phyloP scores from a whole-genome alignment of 1,139 yeast genomes.

The Petasospora rhodanensis region DNA sequence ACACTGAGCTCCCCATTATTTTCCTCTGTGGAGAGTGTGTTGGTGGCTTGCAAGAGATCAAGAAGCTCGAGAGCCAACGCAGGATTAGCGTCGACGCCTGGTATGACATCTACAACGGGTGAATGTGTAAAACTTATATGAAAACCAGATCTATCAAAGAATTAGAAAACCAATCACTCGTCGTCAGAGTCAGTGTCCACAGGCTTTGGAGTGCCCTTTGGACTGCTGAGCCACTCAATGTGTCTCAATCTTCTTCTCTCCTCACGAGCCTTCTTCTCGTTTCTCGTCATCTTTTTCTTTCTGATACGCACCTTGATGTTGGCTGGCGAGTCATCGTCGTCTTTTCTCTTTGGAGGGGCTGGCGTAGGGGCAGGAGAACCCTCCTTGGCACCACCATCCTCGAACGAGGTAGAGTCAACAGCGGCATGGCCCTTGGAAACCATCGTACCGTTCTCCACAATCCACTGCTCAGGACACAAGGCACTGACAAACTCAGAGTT shows the following conservation, averaged over 20 bases:
- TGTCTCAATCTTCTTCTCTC: constrained; percentile 94
- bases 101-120: too few species aligned
- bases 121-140: too few species aligned
- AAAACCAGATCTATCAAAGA: background rate
- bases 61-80: too few species aligned
- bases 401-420: constrained; percentile 75
- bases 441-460: constrained; percentile 87
- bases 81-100: too few species aligned
- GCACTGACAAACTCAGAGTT: constrained; percentile 97
- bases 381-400: constrained; percentile 56
- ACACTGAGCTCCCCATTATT: too few species aligned
- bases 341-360: constrained; percentile 39
- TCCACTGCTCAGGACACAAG: constrained; percentile 97
- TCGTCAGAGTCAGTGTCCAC: constrained; percentile 91
- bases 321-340: constrained; percentile 88
- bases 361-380: constrained; percentile 41
- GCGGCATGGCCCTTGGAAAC: constrained; percentile 76
- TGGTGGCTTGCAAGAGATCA: too few species aligned
- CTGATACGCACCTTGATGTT: constrained; percentile 86
- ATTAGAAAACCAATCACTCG: constrained; percentile 36
- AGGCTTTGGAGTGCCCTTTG: constrained; percentile 97
- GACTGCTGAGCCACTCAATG: constrained; percentile 90
- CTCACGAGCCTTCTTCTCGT: constrained; percentile 86
- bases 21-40: too few species aligned
- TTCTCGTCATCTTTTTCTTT: constrained; percentile 97